Evolutionary conservation across 257 asterid species (phyloP).

Genomic region (Solanum corneliomulleri): DNA sequence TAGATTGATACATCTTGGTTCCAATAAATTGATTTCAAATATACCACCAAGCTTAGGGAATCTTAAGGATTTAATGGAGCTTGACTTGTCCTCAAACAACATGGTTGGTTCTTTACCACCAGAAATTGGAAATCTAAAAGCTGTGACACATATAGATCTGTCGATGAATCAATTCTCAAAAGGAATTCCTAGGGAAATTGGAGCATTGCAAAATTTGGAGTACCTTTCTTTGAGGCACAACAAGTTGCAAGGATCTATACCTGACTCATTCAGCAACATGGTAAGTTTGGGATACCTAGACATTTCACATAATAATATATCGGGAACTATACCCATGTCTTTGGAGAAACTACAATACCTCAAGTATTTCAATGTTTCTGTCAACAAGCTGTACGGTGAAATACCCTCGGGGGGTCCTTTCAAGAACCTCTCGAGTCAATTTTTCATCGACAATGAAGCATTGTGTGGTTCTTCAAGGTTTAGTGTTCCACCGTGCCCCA

Average conservation of each 20-base stretch:
- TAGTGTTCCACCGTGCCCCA: not conserved
- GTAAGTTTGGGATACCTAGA: too few relatives aligned
- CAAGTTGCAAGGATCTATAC: not conserved
- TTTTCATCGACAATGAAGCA: not conserved
- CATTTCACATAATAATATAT: too few relatives aligned
- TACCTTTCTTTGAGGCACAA: too few relatives aligned
- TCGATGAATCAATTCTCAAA: too few relatives aligned
- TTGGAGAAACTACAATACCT: too few relatives aligned
- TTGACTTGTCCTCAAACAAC: not conserved
- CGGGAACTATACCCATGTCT: too few relatives aligned
- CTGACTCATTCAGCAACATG: too few relatives aligned
- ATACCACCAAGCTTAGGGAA: not conserved
- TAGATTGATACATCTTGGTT: accelerated
- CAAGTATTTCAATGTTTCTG: not conserved
- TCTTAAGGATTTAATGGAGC: not conserved
- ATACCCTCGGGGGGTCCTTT: not conserved
- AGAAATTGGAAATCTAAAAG: not conserved
- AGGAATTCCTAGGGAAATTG: too few relatives aligned
- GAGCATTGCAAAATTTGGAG: too few relatives aligned
- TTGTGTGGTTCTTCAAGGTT: not conserved
- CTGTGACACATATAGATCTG: too few relatives aligned
- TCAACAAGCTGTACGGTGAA: not conserved
- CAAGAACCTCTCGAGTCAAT: not conserved
- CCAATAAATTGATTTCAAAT: not conserved
- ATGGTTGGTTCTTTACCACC: not conserved